Evolutionary conservation across 2,329 filamentous ascomycete species (phyloP), one percentile per base, ranked within the genome.

Genomic region (Mycogone perniciosa): DNA sequence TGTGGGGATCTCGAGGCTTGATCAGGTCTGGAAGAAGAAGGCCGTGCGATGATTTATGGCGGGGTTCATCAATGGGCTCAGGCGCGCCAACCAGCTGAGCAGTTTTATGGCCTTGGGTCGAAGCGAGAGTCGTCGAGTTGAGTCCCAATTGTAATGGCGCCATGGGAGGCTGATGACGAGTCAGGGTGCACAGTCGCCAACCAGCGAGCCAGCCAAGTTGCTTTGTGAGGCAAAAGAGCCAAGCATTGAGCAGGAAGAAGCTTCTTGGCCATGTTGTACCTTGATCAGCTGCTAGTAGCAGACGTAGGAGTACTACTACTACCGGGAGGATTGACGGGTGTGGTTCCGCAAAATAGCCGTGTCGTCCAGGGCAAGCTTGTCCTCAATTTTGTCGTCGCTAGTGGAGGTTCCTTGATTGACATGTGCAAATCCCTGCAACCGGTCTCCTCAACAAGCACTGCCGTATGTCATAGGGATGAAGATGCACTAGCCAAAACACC

Each of bases 1-100:
- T 60, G 59, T 57, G 60, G 60, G 54, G 61, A 60, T 52, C 44
- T 52, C 30, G 38, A 52, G 33, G 41, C 31, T 52, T 47, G 50
- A 47, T 48, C 45, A 47, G 44, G 34, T 34, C 50, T 44, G 44
- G 50, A 30, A 43, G 37, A 30, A 47, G 50, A 47, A 43, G 44
- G 39, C 50, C 40, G 34, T 33, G 30, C 43, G 45, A 29, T 48
- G 38, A 46, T 13, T 20, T 20, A 38, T 44, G 45, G 45, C 50
- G 50, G 50, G 45, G 50, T 48, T 44, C 20, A 20, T 20, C 20
- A 20, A 20, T 20, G 20, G 20, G 20, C 20, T 20, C 20, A 20
- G 20, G 35, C 35, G 35, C 35, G 35, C 35, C 35, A 38, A 6
- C 35, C 35, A 38, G 10, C 35, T 38, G 35, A 20, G 35, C 35